These are phyloP conservation scores for Mycena polygramma DNA, from an alignment of 768 basidiomycete species.

Conservation along the genomic window DNA sequence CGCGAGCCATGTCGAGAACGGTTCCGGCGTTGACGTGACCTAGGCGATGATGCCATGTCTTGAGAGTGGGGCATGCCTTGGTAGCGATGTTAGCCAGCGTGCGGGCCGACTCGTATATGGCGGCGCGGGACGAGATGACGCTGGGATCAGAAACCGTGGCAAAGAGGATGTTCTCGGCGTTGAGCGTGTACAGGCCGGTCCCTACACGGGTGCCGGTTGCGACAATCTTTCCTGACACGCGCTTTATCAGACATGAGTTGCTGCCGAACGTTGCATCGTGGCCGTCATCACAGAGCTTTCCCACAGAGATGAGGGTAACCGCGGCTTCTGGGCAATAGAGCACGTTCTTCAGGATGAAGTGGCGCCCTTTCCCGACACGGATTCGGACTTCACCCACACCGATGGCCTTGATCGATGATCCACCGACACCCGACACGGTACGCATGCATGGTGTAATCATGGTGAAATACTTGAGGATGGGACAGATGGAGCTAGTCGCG, in stretches of 20 bases:
- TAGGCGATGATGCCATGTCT: slow-evolving; percentile 6
- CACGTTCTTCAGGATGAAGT: slow-evolving; percentile 17
- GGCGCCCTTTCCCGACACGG: slow-evolving; percentile 1
- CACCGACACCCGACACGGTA: slow-evolving; percentile 4
- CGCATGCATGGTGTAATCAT: slow-evolving; percentile 13
- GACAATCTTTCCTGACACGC: neutral
- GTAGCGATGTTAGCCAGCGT: slow-evolving; percentile 1
- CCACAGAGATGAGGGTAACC: slow-evolving; percentile 5
- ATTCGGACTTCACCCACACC: slow-evolving; percentile 6
- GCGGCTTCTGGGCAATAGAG: slow-evolving; percentile 8
- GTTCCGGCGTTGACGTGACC: slow-evolving; percentile 12
- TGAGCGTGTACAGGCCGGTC: slow-evolving; percentile 4
- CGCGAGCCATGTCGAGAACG: slow-evolving; percentile 11
- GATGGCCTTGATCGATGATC: slow-evolving; percentile 9
- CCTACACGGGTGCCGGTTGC: neutral
- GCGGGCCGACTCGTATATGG: no score
- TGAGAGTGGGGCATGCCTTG: neutral
- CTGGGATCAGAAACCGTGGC: no score
- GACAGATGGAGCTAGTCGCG: slow-evolving; percentile 17
- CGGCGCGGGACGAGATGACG: no score
- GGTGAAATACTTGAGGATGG: slow-evolving; percentile 3
- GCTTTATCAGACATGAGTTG: neutral
- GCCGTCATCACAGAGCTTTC: slow-evolving; percentile 14
- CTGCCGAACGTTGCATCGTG: neutral
- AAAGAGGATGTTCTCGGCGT: no score